Evolutionary conservation across 2,329 filamentous ascomycete species (phyloP).

Genomic region (Penicillium sp.): DNA sequence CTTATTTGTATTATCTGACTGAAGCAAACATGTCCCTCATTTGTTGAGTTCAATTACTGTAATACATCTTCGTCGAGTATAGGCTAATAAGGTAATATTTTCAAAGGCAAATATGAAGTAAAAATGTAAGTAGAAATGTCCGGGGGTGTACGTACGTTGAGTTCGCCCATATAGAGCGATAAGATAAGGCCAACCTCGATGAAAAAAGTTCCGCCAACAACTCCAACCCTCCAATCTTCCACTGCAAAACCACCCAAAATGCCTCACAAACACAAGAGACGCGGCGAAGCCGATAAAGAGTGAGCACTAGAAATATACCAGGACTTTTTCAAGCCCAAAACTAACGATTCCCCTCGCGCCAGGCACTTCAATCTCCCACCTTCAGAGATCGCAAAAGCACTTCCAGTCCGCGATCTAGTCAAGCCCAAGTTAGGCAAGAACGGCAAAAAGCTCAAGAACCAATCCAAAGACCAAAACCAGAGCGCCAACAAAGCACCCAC

Average conservation of each 20-base stretch:
- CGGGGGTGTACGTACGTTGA: not conserved
- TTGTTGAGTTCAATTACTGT: not conserved
- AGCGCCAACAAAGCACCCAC: constrained; percentile 46
- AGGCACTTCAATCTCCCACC: constrained; percentile 61
- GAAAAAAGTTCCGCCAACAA: constrained; percentile 25
- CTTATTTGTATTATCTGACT: not conserved
- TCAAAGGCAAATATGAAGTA: not conserved
- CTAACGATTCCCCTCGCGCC: constrained; percentile 24
- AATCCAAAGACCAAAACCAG: constrained; percentile 18
- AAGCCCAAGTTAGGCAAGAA: constrained; percentile 37
- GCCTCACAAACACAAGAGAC: constrained; percentile 83
- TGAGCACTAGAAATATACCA: constrained; percentile 36
- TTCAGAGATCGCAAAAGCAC: constrained; percentile 57
- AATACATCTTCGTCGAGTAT: not conserved
- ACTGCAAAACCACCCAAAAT: constrained; percentile 48
- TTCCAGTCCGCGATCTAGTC: constrained; percentile 54
- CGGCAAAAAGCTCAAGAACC: constrained; percentile 35
- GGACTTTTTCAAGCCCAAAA: not conserved
- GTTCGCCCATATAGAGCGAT: constrained; percentile 14
- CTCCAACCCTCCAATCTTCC: constrained; percentile 13
- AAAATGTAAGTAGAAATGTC: not conserved
- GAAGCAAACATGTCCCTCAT: not conserved
- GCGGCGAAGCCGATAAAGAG: constrained; percentile 50
- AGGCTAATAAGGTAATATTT: not conserved
- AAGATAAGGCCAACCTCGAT: constrained; percentile 16